These are phyloP conservation scores for Malassezia slooffiae DNA, from an alignment of 1,284 basidiomycete species.

Conservation along the genomic window DNA sequence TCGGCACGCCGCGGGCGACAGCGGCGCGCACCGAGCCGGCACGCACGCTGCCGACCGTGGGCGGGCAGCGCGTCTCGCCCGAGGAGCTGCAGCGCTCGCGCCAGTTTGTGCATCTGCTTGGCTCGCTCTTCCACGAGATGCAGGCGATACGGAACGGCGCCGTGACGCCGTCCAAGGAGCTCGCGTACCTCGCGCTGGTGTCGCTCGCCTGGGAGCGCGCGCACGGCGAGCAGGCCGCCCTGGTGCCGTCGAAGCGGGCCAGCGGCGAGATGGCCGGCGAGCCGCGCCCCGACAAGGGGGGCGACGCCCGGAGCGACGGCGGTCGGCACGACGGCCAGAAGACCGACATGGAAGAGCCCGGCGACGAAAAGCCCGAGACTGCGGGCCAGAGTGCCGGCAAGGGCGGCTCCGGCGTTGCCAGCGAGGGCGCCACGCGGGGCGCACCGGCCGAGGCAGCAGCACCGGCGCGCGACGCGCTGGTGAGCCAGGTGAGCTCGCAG, in stretches of 20 bases:
- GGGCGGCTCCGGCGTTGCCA: too few species aligned
- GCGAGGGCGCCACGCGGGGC: too few species aligned
- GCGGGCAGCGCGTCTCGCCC: conserved; percentile 67
- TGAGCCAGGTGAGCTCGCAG: conserved; percentile 61
- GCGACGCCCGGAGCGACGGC: too few species aligned
- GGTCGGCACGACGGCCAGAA: too few species aligned
- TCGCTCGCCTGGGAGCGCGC: conserved; percentile 75
- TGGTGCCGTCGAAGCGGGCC: too few species aligned
- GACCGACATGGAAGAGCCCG: background rate
- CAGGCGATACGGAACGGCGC: conserved; percentile 59
- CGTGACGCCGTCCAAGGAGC: conserved; percentile 69
- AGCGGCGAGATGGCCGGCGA: too few species aligned
- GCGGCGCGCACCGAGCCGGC: background rate
- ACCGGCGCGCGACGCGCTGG: too few species aligned
- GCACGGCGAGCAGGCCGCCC: too few species aligned
- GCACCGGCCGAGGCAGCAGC: background rate
- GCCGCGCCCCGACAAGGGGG: too few species aligned
- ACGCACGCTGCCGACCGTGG: conserved; percentile 60
- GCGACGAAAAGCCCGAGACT: background rate
- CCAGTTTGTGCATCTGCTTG: conserved; percentile 65
- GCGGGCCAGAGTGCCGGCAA: background rate
- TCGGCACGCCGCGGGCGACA: conserved; percentile 48
- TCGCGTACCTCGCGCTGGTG: conserved; percentile 83
- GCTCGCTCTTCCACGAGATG: conserved; percentile 65
- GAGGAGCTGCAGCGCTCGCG: conserved; percentile 70